Conservation (phyloP, 169 alveolate species). For the Plasmodium blacklocki region DNA sequence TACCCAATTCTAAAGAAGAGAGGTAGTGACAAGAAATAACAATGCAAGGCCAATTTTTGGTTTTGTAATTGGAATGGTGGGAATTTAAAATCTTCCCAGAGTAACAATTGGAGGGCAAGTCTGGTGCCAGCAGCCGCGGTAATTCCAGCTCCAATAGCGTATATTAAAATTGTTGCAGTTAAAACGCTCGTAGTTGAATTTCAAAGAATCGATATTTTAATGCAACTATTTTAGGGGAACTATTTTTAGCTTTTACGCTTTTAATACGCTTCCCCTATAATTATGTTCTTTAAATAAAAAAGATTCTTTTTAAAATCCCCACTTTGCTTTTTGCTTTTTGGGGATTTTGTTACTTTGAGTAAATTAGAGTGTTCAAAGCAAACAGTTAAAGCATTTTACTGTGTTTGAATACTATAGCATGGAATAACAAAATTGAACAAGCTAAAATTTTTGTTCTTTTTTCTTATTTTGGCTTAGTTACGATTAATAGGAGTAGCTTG, state of each 20-base stretch:
- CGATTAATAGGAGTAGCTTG: slow-evolving; percentile 92
- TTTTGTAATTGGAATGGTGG: slow-evolving; percentile 93
- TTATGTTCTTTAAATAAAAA: slow-evolving; percentile 1
- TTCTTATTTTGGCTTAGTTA: slow-evolving; percentile 82
- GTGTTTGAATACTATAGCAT: slow-evolving; percentile 87
- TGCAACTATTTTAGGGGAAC: background rate
- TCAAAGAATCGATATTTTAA: slow-evolving; percentile 31
- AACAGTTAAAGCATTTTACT: slow-evolving; percentile 78
- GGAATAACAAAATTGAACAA: slow-evolving; percentile 86
- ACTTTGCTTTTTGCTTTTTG: background rate
- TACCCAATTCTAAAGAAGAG: slow-evolving; percentile 96
- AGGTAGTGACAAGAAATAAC: slow-evolving; percentile 96
- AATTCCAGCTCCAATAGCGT: slow-evolving; percentile 95
- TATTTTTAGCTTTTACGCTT: background rate
- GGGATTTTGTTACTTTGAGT: slow-evolving; percentile 83
- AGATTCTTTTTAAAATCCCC: slow-evolving; percentile 25
- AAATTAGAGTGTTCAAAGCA: slow-evolving; percentile 94
- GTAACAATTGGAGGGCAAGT: slow-evolving; percentile 94
- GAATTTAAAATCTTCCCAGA: slow-evolving; percentile 85
- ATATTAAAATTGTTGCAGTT: slow-evolving; percentile 94
- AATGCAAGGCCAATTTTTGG: slow-evolving; percentile 86
- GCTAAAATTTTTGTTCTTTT: slow-evolving; percentile 43
- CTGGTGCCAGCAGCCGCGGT: slow-evolving; percentile 97
- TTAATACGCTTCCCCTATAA: background rate
- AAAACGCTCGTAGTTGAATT: slow-evolving; percentile 91